Conservation (phyloP, 768 basidiomycete genomes). For the Leccinum variicolor region DNA sequence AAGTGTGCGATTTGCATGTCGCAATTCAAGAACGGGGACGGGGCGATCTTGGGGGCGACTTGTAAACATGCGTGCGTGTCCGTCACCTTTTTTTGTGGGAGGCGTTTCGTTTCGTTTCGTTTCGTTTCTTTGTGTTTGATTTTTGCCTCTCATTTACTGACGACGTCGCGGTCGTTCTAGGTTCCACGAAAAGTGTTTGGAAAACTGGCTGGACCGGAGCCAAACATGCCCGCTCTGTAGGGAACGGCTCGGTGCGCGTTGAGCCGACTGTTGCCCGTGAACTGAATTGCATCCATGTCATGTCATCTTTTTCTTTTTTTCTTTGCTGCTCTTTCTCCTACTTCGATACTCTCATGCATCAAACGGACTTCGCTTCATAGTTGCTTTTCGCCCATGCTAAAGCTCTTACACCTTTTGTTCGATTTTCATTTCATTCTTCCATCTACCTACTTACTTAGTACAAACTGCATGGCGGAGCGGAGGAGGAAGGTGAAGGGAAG, state of each 20-base stretch:
- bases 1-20: slow-evolving; percentile 72
- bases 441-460: slow-evolving; percentile 2
- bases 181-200: slow-evolving; percentile 64
- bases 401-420: slow-evolving; percentile 3
- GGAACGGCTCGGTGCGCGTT: slow-evolving; percentile 36
- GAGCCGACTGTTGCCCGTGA: neutral
- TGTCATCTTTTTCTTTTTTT: neutral
- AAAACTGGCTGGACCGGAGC: slow-evolving; percentile 57
- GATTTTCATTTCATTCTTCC: slow-evolving; percentile 1
- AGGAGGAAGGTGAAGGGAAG: neutral
- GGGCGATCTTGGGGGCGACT: slow-evolving; percentile 49
- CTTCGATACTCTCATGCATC: neutral
- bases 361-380: neutral
- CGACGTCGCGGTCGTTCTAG: slow-evolving; percentile 15
- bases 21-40: slow-evolving; percentile 61
- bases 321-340: neutral
- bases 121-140: neutral
- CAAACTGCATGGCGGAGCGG: neutral
- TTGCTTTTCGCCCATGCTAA: slow-evolving; percentile 9
- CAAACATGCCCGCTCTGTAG: slow-evolving; percentile 67
- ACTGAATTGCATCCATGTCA: neutral
- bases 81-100: neutral
- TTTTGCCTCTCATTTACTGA: neutral
- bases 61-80: slow-evolving; percentile 56
- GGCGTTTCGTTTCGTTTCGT: neutral